Percentiles rank a stretch among this genome's conserved stretches.
phyloP scores from a whole-genome alignment of 2,329 filamentous ascomycete species.

The Capronia epimyces region DNA sequence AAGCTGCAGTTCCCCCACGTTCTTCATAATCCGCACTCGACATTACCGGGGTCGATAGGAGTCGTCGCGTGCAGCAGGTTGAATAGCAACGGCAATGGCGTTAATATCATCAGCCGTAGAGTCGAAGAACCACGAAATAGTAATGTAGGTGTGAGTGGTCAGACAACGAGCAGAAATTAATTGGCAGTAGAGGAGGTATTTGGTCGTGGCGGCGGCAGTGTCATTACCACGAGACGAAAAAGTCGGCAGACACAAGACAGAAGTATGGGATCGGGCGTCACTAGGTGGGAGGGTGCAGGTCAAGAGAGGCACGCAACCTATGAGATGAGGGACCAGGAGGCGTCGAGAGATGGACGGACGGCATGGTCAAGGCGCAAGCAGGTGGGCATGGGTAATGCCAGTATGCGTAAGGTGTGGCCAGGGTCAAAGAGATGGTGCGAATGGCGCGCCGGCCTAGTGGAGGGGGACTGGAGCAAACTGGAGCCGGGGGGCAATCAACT shows the following conservation, averaged over 20 bases:
- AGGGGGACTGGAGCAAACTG: slow-evolving; percentile 7
- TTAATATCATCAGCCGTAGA: slow-evolving; percentile 18
- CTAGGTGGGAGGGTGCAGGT: slow-evolving; percentile 18
- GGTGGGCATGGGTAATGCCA: slow-evolving; percentile 15
- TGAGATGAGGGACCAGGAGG: slow-evolving; percentile 14
- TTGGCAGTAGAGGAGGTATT: slow-evolving; percentile 3
- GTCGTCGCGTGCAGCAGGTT: slow-evolving; percentile 23
- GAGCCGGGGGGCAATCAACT: slow-evolving; percentile 11
- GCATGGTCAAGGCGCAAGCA: slow-evolving; percentile 15
- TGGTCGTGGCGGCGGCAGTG: slow-evolving; percentile 13
- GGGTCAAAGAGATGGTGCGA: slow-evolving; percentile 16
- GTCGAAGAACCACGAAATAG: slow-evolving; percentile 9
- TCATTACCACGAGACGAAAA: slow-evolving; percentile 20
- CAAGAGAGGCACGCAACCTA: slow-evolving; percentile 21
- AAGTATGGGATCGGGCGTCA: slow-evolving; percentile 8
- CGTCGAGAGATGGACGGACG: slow-evolving; percentile 1
- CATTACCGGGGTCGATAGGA: slow-evolving; percentile 26
- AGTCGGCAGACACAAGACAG: slow-evolving; percentile 13
- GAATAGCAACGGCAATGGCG: slow-evolving; percentile 5
- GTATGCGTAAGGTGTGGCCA: slow-evolving; percentile 19
- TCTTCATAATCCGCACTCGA: slow-evolving; percentile 33
- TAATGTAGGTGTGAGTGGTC: slow-evolving; percentile 12
- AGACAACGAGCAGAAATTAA: slow-evolving; percentile 6
- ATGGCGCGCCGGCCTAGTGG: slow-evolving; percentile 16
- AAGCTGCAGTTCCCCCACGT: slow-evolving; percentile 32